Conservation (phyloP, 2,329 filamentous ascomycete species). For the Fusarium anthophilum region DNA sequence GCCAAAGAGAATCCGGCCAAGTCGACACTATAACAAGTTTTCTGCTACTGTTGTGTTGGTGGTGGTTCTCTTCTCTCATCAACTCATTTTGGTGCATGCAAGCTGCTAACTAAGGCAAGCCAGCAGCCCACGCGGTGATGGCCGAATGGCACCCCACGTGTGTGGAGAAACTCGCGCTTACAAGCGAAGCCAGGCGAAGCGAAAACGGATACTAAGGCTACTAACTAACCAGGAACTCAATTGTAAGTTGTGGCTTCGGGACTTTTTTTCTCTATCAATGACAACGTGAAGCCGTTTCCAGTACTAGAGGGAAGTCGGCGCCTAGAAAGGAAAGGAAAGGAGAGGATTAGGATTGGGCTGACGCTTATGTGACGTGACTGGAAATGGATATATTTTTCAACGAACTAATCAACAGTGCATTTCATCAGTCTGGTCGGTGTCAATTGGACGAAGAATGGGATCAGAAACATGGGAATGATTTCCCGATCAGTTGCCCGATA, state of each 20-base stretch:
- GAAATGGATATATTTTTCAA: background rate
- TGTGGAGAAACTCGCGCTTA: conserved; percentile 40
- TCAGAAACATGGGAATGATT: conserved; percentile 14
- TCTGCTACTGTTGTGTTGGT: background rate
- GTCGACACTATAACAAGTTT: conserved; percentile 5
- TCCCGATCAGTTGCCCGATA: conserved; percentile 32
- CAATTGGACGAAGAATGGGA: background rate
- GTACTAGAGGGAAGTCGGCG: background rate
- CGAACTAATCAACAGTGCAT: conserved; percentile 2
- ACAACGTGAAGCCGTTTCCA: conserved; percentile 15
- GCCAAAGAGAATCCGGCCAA: background rate
- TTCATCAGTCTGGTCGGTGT: background rate
- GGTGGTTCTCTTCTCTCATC: background rate
- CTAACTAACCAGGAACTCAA: conserved; percentile 24
- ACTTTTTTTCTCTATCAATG: conserved; percentile 15
- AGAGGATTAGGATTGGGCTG: conserved; percentile 24
- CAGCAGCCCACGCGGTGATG: conserved; percentile 33
- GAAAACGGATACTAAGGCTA: conserved; percentile 13
- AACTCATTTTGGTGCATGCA: background rate
- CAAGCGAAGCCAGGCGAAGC: conserved; percentile 25
- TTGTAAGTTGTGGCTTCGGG: conserved; percentile 14
- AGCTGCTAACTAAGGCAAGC: background rate
- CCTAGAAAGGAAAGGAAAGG: background rate
- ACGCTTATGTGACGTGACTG: conserved; percentile 35
- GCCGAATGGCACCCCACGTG: conserved; percentile 38